These are phyloP conservation scores for Cyclotella kingstonii DNA, from an alignment of 108 stramenopile species.

Conservation along the genomic window DNA sequence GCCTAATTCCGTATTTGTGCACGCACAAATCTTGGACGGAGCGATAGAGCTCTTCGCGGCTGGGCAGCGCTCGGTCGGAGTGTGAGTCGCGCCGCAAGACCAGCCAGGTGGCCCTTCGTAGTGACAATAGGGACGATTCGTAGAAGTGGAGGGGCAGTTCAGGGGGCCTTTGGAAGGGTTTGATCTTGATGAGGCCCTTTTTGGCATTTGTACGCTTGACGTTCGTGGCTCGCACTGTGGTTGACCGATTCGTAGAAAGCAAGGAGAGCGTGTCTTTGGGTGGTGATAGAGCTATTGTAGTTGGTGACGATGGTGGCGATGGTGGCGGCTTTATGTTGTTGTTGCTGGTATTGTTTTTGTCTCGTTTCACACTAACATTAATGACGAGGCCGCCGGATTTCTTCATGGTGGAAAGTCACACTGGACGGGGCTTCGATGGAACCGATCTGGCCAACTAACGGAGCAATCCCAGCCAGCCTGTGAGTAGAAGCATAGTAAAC, in stretches of 20 bases:
- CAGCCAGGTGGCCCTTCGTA: slow-evolving; percentile 49
- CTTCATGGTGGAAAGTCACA: slow-evolving; percentile 10
- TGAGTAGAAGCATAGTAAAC: too few relatives aligned
- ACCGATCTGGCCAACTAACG: too few relatives aligned
- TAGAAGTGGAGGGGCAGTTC: slow-evolving; percentile 71
- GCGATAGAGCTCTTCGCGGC: slow-evolving; percentile 66
- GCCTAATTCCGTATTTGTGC: slow-evolving; percentile 65
- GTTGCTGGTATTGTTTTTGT: neutral
- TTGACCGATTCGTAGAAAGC: too few relatives aligned
- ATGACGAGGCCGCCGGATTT: slow-evolving; percentile 13
- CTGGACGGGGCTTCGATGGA: too few relatives aligned
- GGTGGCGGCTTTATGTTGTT: neutral
- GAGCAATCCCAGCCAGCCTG: too few relatives aligned
- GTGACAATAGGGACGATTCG: slow-evolving; percentile 42
- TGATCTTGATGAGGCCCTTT: slow-evolving; percentile 27
- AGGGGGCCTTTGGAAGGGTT: slow-evolving; percentile 77
- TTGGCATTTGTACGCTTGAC: neutral
- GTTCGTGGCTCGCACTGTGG: too few relatives aligned
- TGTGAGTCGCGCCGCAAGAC: slow-evolving; percentile 22
- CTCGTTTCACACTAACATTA: slow-evolving; percentile 2
- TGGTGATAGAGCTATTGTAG: neutral
- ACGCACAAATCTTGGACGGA: slow-evolving; percentile 68
- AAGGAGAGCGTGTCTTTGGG: neutral
- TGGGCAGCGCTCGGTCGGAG: neutral
- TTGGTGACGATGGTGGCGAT: neutral